Evolutionary conservation across 306 rosid species (phyloP).

Genomic region (Castanopsis chinensis): DNA sequence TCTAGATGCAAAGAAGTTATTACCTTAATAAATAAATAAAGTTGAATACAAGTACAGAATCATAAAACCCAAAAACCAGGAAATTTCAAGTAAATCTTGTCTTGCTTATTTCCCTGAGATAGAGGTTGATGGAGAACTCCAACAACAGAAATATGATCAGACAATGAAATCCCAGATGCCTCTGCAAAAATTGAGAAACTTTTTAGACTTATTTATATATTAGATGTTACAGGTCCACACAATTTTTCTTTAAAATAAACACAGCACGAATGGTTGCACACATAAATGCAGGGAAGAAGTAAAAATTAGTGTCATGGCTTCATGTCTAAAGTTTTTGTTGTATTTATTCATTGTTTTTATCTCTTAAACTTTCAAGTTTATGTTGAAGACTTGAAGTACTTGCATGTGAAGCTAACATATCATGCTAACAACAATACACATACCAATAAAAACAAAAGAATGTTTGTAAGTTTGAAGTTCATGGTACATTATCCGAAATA

Average conservation of each 20-base stretch:
- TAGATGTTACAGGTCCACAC: too few species aligned
- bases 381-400: not conserved
- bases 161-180: too few species aligned
- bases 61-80: too few species aligned
- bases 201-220: too few species aligned
- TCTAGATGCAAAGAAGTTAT: not conserved
- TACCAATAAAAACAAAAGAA: not conserved
- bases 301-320: not conserved
- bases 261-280: not conserved
- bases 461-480: not conserved
- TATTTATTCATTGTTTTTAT: too few species aligned
- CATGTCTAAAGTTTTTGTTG: not conserved
- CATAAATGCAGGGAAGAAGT: not conserved
- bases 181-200: too few species aligned
- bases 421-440: not conserved
- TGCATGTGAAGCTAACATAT: not conserved
- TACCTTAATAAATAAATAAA: slow-evolving; percentile 6
- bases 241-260: too few species aligned
- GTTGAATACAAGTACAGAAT: too few species aligned
- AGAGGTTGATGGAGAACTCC: too few species aligned
- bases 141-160: too few species aligned
- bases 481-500: not conserved
- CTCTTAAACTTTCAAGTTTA: not conserved
- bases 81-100: too few species aligned
- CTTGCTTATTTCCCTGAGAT: too few species aligned